Conservation (phyloP, 495 filamentous ascomycete genomes). For the Hyaloscypha finlandica region DNA sequence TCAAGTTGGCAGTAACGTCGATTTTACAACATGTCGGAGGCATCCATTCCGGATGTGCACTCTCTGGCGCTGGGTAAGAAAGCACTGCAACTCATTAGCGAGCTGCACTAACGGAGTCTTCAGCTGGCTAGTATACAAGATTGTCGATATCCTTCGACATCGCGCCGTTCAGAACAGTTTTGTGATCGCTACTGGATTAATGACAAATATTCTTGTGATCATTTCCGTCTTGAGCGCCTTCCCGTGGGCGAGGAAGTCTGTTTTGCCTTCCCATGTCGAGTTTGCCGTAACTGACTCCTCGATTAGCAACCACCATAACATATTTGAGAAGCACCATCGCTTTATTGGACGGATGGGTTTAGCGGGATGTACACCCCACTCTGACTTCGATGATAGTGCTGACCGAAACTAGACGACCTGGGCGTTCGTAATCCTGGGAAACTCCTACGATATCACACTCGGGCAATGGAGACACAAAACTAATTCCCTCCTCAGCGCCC, state of each 20-base stretch:
- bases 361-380: constrained; percentile 33
- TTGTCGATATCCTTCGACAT: constrained; percentile 43
- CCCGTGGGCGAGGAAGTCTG: constrained; percentile 49
- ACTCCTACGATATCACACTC: constrained; percentile 41
- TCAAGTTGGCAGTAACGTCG: constrained; percentile 44
- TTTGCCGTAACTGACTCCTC: constrained; percentile 12
- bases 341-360: constrained; percentile 48
- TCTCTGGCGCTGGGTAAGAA: constrained; percentile 44
- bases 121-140: constrained; percentile 46
- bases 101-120: constrained; percentile 19
- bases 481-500: constrained; percentile 41
- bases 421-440: constrained; percentile 44
- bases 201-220: constrained; percentile 45
- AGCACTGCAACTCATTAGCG: constrained; percentile 4
- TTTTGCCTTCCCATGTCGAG: constrained; percentile 15
- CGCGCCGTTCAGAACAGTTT: constrained; percentile 32
- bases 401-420: constrained; percentile 40
- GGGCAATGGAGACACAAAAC: constrained; percentile 40
- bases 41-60: constrained; percentile 47
- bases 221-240: constrained; percentile 46
- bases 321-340: constrained; percentile 45
- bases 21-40: constrained; percentile 47
- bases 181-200: constrained; percentile 44
- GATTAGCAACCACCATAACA: constrained; percentile 32
- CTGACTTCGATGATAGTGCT: constrained; percentile 10